These are phyloP conservation scores for Fraxinus nigra DNA, from an alignment of 305 asterid species.

Conservation along the genomic window DNA sequence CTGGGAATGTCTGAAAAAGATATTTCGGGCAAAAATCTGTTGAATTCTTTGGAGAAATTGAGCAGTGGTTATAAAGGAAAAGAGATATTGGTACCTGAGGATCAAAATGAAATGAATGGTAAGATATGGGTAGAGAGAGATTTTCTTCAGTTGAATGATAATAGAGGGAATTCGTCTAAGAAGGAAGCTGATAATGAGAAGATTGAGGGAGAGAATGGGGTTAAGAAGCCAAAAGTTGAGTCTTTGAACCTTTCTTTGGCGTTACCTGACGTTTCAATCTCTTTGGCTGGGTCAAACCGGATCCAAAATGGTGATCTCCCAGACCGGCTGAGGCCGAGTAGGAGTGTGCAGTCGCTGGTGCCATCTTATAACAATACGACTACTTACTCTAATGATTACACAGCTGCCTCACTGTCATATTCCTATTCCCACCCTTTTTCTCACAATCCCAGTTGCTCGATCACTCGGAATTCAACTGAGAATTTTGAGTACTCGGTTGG, in stretches of 20 bases:
- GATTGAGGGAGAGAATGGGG: slow-evolving; percentile 49
- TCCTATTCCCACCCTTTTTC: slow-evolving; percentile 67
- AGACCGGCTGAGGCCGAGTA: slow-evolving; percentile 48
- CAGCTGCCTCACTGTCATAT: slow-evolving; percentile 70
- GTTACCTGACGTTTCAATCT: slow-evolving; percentile 68
- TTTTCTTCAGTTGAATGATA: slow-evolving; percentile 68
- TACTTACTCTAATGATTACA: slow-evolving; percentile 71
- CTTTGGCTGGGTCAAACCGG: slow-evolving; percentile 69
- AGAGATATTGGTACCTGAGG: slow-evolving; percentile 60
- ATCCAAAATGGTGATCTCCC: slow-evolving; percentile 57
- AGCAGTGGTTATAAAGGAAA: slow-evolving; percentile 68
- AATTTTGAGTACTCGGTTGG: slow-evolving; percentile 53
- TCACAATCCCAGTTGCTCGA: slow-evolving; percentile 93
- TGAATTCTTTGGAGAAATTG: slow-evolving; percentile 51
- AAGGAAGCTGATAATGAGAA: slow-evolving; percentile 56
- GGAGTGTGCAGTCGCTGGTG: slow-evolving; percentile 62
- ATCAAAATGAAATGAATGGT: slow-evolving; percentile 45
- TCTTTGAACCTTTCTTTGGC: slow-evolving; percentile 78
- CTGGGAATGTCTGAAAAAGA: slow-evolving; percentile 42
- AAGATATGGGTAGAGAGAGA: slow-evolving; percentile 77
- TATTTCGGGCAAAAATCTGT: slow-evolving; percentile 38
- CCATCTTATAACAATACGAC: slow-evolving; percentile 64
- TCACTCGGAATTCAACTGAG: slow-evolving; percentile 69
- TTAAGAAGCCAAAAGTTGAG: slow-evolving; percentile 73
- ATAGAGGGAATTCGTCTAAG: slow-evolving; percentile 51